Evolutionary conservation across 257 asterid species (phyloP).

Genomic region (Forsythia suspensa): DNA sequence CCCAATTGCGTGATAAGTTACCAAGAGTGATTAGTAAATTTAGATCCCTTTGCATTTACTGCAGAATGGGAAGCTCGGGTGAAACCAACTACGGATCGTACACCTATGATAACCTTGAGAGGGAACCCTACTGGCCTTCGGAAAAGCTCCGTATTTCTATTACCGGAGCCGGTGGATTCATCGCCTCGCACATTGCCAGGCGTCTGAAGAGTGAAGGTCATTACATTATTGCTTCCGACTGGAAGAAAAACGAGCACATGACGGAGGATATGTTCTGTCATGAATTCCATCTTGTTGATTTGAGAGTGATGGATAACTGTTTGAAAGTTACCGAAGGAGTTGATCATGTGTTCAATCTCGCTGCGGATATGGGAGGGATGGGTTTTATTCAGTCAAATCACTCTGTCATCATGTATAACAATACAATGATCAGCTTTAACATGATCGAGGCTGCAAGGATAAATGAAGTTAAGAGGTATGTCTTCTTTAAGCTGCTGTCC

Average conservation of each 20-base stretch:
- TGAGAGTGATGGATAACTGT: slow-evolving; percentile 92
- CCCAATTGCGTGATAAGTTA: background rate
- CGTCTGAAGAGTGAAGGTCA: slow-evolving; percentile 85
- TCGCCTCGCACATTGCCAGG: slow-evolving; percentile 84
- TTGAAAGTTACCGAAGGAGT: slow-evolving; percentile 65
- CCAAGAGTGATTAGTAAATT: background rate
- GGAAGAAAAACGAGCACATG: slow-evolving; percentile 97
- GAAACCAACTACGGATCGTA: slow-evolving; percentile 60
- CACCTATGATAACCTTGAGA: slow-evolving; percentile 78
- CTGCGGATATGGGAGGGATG: slow-evolving; percentile 96
- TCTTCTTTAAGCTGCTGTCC: slow-evolving; percentile 7
- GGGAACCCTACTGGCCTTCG: slow-evolving; percentile 83
- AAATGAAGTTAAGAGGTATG: slow-evolving; percentile 70
- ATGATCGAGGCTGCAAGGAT: slow-evolving; percentile 87
- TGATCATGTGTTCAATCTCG: slow-evolving; percentile 82
- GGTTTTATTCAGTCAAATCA: slow-evolving; percentile 91
- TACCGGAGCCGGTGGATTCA: slow-evolving; percentile 87
- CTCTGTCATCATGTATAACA: slow-evolving; percentile 86
- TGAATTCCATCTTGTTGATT: slow-evolving; percentile 84
- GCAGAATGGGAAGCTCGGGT: slow-evolving; percentile 74
- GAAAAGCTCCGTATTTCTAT: slow-evolving; percentile 74
- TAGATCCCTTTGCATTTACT: background rate
- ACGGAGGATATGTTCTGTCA: slow-evolving; percentile 84
- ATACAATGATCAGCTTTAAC: slow-evolving; percentile 85
- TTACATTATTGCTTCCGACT: slow-evolving; percentile 80